Evolutionary conservation across 805 yeast genomes (phyloP).

Genomic region (Soucietia sequanensis): DNA sequence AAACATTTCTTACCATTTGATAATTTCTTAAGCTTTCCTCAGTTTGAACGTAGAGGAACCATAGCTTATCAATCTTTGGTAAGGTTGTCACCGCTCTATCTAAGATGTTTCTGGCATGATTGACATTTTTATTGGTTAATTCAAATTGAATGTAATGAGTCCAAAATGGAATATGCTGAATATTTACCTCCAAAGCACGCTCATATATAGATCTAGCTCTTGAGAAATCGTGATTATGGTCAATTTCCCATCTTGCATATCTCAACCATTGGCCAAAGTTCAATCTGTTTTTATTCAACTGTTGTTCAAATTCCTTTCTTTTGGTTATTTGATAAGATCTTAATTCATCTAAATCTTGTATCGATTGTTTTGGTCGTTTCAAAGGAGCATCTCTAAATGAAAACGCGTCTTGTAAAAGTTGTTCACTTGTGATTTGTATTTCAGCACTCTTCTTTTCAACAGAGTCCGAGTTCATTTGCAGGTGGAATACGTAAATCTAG

Average conservation of each 20-base stretch:
- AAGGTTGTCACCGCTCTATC: constrained; percentile 72
- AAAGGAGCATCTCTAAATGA: constrained; percentile 20
- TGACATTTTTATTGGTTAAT: constrained; percentile 65
- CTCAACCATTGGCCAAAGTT: constrained; percentile 88
- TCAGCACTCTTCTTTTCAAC: constrained; percentile 17
- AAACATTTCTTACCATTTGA: constrained; percentile 60
- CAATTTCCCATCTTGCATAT: constrained; percentile 84
- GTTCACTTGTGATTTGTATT: constrained; percentile 34
- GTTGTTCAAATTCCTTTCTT: constrained; percentile 80
- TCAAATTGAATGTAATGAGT: constrained; percentile 78
- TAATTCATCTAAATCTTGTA: constrained; percentile 75
- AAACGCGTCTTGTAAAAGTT: constrained; percentile 36
- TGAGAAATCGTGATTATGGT: constrained; percentile 66
- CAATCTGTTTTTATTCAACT: constrained; percentile 78
- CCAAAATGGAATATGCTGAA: constrained; percentile 82
- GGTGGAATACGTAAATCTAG: no score
- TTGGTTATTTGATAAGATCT: constrained; percentile 72
- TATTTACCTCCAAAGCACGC: constrained; percentile 76
- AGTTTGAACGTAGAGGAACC: constrained; percentile 79
- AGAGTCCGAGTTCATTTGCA: not conserved
- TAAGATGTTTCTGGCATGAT: constrained; percentile 84
- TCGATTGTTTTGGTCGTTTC: constrained; percentile 32
- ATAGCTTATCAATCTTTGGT: constrained; percentile 80
- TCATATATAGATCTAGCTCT: constrained; percentile 88
- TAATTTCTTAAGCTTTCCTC: constrained; percentile 76